Base-by-base conservation (phyloP, 2,329 filamentous ascomycete species). In the Huntiella decipiens region DNA sequence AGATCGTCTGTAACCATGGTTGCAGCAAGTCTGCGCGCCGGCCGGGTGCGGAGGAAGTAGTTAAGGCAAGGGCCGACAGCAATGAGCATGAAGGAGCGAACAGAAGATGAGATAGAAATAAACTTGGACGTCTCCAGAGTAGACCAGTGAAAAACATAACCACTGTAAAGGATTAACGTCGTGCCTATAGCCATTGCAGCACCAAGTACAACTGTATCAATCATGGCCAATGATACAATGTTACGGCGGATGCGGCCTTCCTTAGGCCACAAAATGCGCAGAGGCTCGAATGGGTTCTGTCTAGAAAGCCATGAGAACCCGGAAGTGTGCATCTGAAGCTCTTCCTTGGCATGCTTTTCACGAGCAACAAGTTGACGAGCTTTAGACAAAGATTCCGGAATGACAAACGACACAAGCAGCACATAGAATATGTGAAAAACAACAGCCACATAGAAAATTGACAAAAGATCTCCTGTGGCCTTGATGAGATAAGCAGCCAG, bases 371-470 rank as follows among this genome's bases (percentile, higher is more conserved):
- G 57, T 59, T 88, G 85, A 4, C 82, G 76, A 48, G 74, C 73
- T 56, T 74, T 73, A 5, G 82, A 82, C 0, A 96, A 62, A 0
- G 87, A 95, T 57, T 98, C 91, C 0, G 91, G 91, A 2, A 93
- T 70, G 28, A 82, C 54, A 39, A 91, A 67, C 4, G 71, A 58
- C 22, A 92, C 65, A 56, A 82, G 82, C 1, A 80, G 32, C 43
- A 92, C 74, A 62, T 92, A 94, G 49, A 77, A 63, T 2, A 71
- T 45, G 56, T 95, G 84, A 49, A 81, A 80, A 3, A 62, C 75
- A 10, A 94, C 61, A 0, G 80, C 77, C 35, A 86, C 66, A 58
- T 92, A 94, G 59, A 98, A 96, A 40, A 93, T 73, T n/a, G 76
- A 73, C 5, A 95, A 59, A 12, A 92, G 67, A 38, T 73, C 74